Percentiles rank a stretch among this genome's conserved stretches.
Conservation (phyloP, 2,329 filamentous ascomycete genomes). For the Emericellopsis atlantica region DNA sequence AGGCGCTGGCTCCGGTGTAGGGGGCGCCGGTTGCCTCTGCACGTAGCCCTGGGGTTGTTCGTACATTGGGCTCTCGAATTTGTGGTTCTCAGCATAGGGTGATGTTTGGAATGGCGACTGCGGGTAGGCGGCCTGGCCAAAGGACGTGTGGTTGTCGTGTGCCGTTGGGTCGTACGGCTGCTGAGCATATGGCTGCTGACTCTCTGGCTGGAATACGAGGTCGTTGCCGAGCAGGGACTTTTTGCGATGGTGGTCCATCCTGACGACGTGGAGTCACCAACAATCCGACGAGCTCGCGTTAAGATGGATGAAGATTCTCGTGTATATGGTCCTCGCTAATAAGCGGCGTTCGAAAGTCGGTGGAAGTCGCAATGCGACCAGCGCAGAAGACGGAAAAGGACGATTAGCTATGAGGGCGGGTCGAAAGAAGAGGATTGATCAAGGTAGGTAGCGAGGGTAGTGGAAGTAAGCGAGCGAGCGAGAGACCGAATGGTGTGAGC, state of each 20-base stretch:
- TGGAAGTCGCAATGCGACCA: too few relatives aligned
- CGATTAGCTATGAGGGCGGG: too few relatives aligned
- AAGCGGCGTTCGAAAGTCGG: too few relatives aligned
- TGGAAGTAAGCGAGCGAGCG: too few relatives aligned
- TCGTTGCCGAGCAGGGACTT: slow-evolving; percentile 25
- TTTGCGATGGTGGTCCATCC: slow-evolving; percentile 19
- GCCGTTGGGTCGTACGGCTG: slow-evolving; percentile 8
- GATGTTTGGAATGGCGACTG: slow-evolving; percentile 10
- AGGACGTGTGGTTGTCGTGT: slow-evolving; percentile 16
- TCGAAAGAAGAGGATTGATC: too few relatives aligned
- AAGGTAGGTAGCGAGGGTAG: too few relatives aligned
- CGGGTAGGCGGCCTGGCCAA: slow-evolving; percentile 14
- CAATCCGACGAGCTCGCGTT: too few relatives aligned
- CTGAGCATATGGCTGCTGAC: slow-evolving; percentile 10
- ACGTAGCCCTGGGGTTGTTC: slow-evolving; percentile 20
- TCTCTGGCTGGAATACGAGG: slow-evolving; percentile 18
- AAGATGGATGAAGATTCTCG: too few relatives aligned
- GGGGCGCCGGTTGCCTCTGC: slow-evolving; percentile 18
- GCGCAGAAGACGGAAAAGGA: too few relatives aligned
- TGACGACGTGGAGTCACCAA: too few relatives aligned
- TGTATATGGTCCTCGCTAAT: too few relatives aligned
- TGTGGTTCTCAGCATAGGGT: slow-evolving; percentile 12
- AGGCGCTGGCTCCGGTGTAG: slow-evolving; percentile 15
- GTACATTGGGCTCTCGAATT: slow-evolving; percentile 8
- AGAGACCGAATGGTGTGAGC: too few relatives aligned